Conservation (phyloP, 2,329 filamentous ascomycete genomes). For the Graphilbum ipis-grandicollis region DNA sequence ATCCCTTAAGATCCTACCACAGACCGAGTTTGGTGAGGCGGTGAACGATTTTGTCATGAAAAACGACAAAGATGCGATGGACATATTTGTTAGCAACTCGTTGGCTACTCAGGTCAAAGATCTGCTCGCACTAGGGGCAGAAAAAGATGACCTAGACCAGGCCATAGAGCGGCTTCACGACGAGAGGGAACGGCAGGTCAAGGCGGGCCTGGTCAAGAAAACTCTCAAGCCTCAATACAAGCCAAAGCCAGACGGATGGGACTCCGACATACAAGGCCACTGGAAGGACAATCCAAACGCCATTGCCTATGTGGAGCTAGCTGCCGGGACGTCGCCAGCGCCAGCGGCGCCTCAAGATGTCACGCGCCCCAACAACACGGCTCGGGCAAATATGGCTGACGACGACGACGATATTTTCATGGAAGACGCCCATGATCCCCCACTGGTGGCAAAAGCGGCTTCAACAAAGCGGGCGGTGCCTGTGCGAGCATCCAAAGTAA, state of each 20-base stretch:
- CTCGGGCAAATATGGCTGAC: not conserved
- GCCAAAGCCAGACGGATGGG: constrained; percentile 66
- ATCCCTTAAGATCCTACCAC: constrained; percentile 79
- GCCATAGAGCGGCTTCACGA: constrained; percentile 59
- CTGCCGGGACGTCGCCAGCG: too few relatives aligned
- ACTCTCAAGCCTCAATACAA: constrained; percentile 38
- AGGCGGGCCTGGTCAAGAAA: constrained; percentile 37
- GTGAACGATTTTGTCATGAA: constrained; percentile 89
- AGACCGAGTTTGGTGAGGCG: constrained; percentile 83
- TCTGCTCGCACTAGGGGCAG: constrained; percentile 48
- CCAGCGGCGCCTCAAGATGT: too few relatives aligned
- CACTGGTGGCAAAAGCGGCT: constrained; percentile 15
- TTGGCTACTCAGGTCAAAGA: constrained; percentile 53
- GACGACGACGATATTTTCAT: constrained; percentile 33
- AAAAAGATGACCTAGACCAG: constrained; percentile 55
- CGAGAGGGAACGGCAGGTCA: constrained; percentile 54
- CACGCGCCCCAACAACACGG: too few relatives aligned
- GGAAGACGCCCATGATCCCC: constrained; percentile 35
- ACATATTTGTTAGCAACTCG: constrained; percentile 58
- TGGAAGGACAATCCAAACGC: constrained; percentile 71
- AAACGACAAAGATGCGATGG: constrained; percentile 85
- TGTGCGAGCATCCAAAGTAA: constrained; percentile 18
- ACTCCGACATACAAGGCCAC: constrained; percentile 71
- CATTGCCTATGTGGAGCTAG: constrained; percentile 13
- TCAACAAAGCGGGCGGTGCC: constrained; percentile 8